phyloP scores from a whole-genome alignment of 2,329 filamentous ascomycete species.

The Chaetomiaceae sp. region DNA sequence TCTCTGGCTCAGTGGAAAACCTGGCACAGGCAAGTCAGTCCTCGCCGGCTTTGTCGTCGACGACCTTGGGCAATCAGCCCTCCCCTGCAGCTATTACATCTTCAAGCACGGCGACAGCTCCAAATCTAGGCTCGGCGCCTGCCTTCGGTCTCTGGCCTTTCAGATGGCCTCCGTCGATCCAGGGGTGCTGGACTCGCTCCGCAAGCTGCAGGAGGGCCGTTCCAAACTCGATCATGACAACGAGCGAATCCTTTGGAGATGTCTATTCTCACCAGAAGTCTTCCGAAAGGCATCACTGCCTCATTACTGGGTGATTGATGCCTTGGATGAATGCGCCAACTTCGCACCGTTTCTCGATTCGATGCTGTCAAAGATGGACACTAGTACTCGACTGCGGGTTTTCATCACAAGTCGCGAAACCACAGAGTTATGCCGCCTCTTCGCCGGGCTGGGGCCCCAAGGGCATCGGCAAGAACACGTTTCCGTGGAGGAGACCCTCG shows the following conservation, averaged over 20 bases:
- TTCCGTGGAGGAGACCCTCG: constrained; percentile 22
- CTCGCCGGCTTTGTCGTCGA: constrained; percentile 29
- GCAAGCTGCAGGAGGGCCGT: constrained; percentile 22
- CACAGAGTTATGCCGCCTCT: neutral
- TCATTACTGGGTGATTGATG: constrained; percentile 34
- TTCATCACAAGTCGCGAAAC: constrained; percentile 16
- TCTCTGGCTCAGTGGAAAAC: constrained; percentile 32
- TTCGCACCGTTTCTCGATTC: constrained; percentile 20
- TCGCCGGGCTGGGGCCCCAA: neutral
- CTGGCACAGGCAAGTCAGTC: constrained; percentile 33
- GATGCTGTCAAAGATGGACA: constrained; percentile 22
- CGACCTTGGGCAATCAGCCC: constrained; percentile 18
- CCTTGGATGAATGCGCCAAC: constrained; percentile 32
- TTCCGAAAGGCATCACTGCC: constrained; percentile 18
- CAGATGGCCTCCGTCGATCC: constrained; percentile 31
- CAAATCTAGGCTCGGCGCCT: constrained; percentile 26
- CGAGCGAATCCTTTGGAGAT: constrained; percentile 27
- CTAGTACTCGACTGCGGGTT: constrained; percentile 18
- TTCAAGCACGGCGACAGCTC: constrained; percentile 31
- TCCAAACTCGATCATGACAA: constrained; percentile 23
- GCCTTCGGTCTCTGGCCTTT: constrained; percentile 31
- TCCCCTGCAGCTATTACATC: constrained; percentile 32
- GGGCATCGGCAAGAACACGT: constrained; percentile 11
- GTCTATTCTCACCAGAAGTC: constrained; percentile 28
- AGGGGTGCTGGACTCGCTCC: constrained; percentile 17